Conservation (phyloP, 805 yeast species). For the Huiozyma sinensis region DNA sequence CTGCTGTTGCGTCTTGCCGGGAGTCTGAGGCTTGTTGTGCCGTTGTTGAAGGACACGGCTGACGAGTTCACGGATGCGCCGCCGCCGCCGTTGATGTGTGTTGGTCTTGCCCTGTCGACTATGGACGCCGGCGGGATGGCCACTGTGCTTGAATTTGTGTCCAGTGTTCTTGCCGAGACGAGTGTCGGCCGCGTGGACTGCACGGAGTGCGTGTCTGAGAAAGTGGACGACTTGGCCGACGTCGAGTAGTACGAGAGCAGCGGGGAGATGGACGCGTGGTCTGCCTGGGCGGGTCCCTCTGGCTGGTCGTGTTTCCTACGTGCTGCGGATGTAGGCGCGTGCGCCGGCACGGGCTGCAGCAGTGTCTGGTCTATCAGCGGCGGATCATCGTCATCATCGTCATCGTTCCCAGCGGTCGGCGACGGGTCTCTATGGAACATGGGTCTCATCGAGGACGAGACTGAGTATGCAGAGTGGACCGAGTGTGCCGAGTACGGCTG, state of each 20-base stretch:
- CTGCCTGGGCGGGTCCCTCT: constrained; percentile 5
- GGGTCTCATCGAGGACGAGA: constrained; percentile 11
- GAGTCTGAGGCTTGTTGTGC: constrained; percentile 14
- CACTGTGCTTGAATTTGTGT: constrained; percentile 52
- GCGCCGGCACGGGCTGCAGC: neutral
- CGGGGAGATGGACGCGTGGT: constrained; percentile 26
- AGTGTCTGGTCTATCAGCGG: neutral
- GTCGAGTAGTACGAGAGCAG: constrained; percentile 27
- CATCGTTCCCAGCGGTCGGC: neutral
- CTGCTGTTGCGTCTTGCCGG: constrained; percentile 13
- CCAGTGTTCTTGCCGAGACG: constrained; percentile 29
- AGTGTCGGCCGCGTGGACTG: constrained; percentile 31
- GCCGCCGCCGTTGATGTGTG: neutral
- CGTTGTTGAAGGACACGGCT: neutral
- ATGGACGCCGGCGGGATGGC: constrained; percentile 72
- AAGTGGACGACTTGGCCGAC: constrained; percentile 29
- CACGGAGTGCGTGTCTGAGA: constrained; percentile 27
- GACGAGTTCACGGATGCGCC: too few species aligned
- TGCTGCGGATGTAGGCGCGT: constrained; percentile 16
- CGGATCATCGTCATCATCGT: neutral
- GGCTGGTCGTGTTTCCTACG: constrained; percentile 5
- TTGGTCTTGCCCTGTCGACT: constrained; percentile 37
- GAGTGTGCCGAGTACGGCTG: neutral
- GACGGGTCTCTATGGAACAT: constrained; percentile 3
- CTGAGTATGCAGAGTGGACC: constrained; percentile 1